Evolutionary conservation across 805 yeast genomes (phyloP).

Genomic region (Pichia scutulata): DNA sequence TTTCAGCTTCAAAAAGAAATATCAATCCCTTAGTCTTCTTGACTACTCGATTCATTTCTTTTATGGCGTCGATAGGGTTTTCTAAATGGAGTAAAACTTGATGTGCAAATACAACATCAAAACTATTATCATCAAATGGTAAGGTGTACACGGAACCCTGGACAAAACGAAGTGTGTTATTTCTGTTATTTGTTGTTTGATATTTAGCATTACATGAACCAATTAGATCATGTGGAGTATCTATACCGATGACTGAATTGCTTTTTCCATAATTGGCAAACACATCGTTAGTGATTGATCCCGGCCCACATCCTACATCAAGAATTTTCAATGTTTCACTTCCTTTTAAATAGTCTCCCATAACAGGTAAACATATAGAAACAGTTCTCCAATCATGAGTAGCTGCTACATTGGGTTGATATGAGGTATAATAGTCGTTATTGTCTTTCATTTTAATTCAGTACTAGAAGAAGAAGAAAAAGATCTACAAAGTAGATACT

Average conservation of each 20-base stretch:
- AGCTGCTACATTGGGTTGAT: neutral
- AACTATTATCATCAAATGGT: slow-evolving; percentile 30
- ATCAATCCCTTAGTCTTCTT: slow-evolving; percentile 25
- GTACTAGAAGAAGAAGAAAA: too few relatives aligned
- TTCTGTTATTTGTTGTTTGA: neutral
- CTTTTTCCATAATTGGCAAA: slow-evolving; percentile 29
- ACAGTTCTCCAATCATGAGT: slow-evolving; percentile 14
- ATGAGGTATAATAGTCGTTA: neutral
- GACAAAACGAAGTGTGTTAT: slow-evolving; percentile 16
- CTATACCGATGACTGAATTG: slow-evolving; percentile 27
- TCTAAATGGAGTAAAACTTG: slow-evolving; percentile 33
- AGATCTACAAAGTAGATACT: too few relatives aligned
- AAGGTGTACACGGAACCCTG: slow-evolving; percentile 27
- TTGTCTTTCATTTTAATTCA: neutral
- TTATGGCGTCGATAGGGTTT: slow-evolving; percentile 28
- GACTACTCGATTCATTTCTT: slow-evolving; percentile 31
- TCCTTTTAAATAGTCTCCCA: slow-evolving; percentile 25
- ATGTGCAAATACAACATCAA: slow-evolving; percentile 34
- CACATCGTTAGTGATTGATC: slow-evolving; percentile 31
- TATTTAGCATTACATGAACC: neutral
- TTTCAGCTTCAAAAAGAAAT: slow-evolving; percentile 27
- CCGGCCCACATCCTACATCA: slow-evolving; percentile 40
- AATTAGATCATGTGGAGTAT: slow-evolving; percentile 18
- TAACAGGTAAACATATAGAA: slow-evolving; percentile 22
- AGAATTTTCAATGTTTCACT: slow-evolving; percentile 19